phyloP scores from a whole-genome alignment of 176 grass and related monocot species.

The Poa pratensis region DNA sequence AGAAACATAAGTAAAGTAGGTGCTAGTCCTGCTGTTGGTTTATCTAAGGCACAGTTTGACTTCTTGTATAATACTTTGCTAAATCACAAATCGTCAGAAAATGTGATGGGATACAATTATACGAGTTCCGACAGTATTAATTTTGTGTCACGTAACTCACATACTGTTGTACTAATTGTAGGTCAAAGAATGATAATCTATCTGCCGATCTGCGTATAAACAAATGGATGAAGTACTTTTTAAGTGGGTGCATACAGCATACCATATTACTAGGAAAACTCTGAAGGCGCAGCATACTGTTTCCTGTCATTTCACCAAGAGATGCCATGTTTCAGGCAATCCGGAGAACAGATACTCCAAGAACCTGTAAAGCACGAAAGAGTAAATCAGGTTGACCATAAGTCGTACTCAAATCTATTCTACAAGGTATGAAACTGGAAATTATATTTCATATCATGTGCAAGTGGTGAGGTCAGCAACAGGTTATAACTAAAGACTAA shows the following conservation, averaged over 20 bases:
- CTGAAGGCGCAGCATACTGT: constrained; percentile 45
- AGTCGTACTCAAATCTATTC: neutral
- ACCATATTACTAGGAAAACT: constrained; percentile 55
- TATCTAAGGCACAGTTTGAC: constrained; percentile 10
- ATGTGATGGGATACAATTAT: neutral
- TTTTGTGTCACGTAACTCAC: neutral
- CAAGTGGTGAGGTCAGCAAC: neutral
- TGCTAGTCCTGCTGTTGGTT: neutral
- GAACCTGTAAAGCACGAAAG: constrained; percentile 27
- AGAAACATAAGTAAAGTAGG: neutral
- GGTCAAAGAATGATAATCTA: neutral
- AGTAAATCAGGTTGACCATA: constrained; percentile 24
- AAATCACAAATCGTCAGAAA: neutral
- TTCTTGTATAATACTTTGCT: neutral
- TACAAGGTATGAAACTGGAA: constrained; percentile 6
- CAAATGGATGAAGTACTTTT: neutral
- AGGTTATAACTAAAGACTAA: neutral
- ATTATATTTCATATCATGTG: neutral
- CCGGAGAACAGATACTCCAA: neutral
- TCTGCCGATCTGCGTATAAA: neutral
- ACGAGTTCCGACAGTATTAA: neutral
- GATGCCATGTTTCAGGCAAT: constrained; percentile 44
- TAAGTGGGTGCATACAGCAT: constrained; percentile 43
- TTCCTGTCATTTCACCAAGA: constrained; percentile 43
- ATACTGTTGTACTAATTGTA: neutral